Evolutionary conservation across 352 stramenopile genomes (phyloP).

Genomic region (Pythium dissimile): DNA sequence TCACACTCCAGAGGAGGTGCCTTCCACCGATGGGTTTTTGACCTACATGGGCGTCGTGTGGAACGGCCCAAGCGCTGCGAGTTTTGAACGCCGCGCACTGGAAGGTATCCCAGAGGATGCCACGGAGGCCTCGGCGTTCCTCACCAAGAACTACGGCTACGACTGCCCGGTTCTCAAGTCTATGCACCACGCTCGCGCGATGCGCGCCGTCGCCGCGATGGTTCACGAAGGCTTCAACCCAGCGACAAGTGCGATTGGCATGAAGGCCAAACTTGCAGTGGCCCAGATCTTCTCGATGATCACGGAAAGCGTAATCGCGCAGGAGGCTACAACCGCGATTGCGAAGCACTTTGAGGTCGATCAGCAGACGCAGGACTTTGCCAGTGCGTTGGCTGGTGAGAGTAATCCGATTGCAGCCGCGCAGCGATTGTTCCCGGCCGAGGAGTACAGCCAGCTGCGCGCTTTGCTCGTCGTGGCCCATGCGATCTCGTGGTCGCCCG

Average conservation of each 20-base stretch:
- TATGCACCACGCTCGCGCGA: slow-evolving; percentile 16
- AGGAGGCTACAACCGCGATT: slow-evolving; percentile 9
- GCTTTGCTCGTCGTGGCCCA: slow-evolving; percentile 18
- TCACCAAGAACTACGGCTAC: not conserved
- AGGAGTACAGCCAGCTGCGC: slow-evolving; percentile 7
- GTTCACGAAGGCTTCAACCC: slow-evolving; percentile 15
- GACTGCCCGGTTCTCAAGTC: slow-evolving; percentile 11
- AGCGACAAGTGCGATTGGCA: slow-evolving; percentile 11
- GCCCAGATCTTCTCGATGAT: slow-evolving; percentile 17
- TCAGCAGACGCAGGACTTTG: not conserved
- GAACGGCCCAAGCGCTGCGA: slow-evolving; percentile 9
- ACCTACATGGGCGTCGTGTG: slow-evolving; percentile 13
- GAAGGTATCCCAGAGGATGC: slow-evolving; percentile 1
- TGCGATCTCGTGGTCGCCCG: slow-evolving; percentile 15
- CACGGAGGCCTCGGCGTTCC: not conserved
- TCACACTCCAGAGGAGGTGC: slow-evolving; percentile 9
- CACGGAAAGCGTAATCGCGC: slow-evolving; percentile 13
- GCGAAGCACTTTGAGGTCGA: slow-evolving; percentile 13
- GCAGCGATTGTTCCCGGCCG: not conserved
- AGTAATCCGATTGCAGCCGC: slow-evolving; percentile 9
- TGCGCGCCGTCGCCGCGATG: slow-evolving; percentile 11
- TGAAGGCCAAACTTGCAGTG: slow-evolving; percentile 8
- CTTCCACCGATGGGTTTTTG: not conserved
- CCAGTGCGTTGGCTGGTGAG: not conserved
- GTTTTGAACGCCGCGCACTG: slow-evolving; percentile 10